phyloP scores from a whole-genome alignment of 768 basidiomycete genomes.

The Cyclocybe cylindracea region DNA sequence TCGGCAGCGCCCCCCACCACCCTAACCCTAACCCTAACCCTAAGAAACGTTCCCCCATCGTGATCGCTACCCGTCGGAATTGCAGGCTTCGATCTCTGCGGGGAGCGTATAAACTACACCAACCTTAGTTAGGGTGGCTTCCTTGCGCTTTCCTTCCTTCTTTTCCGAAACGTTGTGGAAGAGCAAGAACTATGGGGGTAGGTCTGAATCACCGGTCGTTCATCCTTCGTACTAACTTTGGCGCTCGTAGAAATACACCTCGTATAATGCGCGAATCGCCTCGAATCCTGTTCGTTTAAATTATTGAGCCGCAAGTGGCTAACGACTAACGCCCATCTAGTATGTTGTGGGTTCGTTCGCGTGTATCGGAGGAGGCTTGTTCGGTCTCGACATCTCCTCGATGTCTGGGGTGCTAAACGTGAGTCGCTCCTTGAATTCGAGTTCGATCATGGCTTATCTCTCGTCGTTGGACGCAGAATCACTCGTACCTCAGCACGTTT shows the following conservation, averaged over 20 bases:
- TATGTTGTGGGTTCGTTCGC: conserved; percentile 80
- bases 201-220: background rate
- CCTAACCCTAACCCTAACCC: too few species aligned
- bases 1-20: too few species aligned
- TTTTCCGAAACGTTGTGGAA: background rate
- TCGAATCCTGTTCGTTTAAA: conserved; percentile 19
- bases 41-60: too few species aligned
- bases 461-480: conserved; percentile 28
- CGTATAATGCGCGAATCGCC: conserved; percentile 33
- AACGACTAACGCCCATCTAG: conserved; percentile 29
- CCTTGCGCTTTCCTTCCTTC: conserved; percentile 3
- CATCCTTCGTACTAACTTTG: background rate
- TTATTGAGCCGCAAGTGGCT: too few species aligned
- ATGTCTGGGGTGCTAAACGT: conserved; percentile 73
- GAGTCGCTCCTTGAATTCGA: conserved; percentile 3
- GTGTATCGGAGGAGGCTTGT: conserved; percentile 79
- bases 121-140: too few species aligned
- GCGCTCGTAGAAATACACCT: conserved; percentile 8
- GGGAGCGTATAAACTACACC: too few species aligned
- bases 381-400: conserved; percentile 81
- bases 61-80: too few species aligned
- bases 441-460: background rate
- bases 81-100: too few species aligned
- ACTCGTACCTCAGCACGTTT: conserved; percentile 37
- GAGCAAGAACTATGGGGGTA: conserved; percentile 7